Base-by-base conservation (phyloP, 1,284 basidiomycete genomes). In the Paramarasmius palmivorus region DNA sequence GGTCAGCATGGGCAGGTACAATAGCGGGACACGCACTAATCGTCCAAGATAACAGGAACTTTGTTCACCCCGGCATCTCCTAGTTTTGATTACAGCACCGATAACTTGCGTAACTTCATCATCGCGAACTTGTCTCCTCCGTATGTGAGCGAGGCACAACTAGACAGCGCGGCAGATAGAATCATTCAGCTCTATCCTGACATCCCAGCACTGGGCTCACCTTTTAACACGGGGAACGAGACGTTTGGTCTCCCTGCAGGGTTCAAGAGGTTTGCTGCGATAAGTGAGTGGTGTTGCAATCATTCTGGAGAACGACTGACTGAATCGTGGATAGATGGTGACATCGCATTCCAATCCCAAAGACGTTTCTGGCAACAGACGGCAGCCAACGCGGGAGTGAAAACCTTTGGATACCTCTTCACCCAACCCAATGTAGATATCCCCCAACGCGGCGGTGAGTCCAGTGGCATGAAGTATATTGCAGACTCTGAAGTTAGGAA, bases 371-470 rank as follows among this genome's bases (percentile, higher is more conserved):
- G 72, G 70, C 71, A 68, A 12, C 72, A 74, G 53, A 67, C 72
- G 2, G 69, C 71, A 1, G 65, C 67, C 15, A 62, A 65, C 4
- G 65, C 63, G 4, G 73, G 75, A 0, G 73, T 79, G 2, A 73
- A 72, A 53, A 73, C 69, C 0, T 82, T 69, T 45, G 76, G 70
- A 1, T 83, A 81, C 57, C 63, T 78, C 6, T 82, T 81, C 62
- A 74, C 76, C 1, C 73, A 81, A 48, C 74, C 73, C 3, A 70
- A 73, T 40, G 65, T 58, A 4, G 50, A 38, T 2, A 46, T 50
- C 15, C 29, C 29, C 2, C 60, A 59, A 19, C 41, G 65, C 17
- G 77, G 77, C 65, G 70, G 73, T 73, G 29, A 50, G 63, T 48
- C 22, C 35, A 22, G 45, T n/a, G 15, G 20, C 4, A 8, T 46